Evolutionary conservation across 2,329 filamentous ascomycete genomes (phyloP).

Genomic region (Hirsutella thompsonii): DNA sequence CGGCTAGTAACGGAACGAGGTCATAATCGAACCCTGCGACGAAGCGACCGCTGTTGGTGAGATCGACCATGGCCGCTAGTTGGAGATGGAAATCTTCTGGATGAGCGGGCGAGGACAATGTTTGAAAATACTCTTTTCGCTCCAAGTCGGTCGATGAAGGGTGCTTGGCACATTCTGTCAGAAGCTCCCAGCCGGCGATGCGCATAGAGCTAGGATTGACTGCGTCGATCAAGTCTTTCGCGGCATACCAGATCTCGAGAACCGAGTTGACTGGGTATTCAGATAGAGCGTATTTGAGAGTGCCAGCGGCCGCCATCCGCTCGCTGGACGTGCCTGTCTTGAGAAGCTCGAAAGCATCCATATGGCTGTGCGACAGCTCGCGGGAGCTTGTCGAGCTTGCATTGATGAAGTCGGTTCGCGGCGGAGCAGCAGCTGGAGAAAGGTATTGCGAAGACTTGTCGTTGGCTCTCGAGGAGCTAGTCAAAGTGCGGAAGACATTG

Average conservation of each 20-base stretch:
- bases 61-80: slow-evolving; percentile 47
- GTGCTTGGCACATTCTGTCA: slow-evolving; percentile 53
- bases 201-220: slow-evolving; percentile 40
- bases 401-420: slow-evolving; percentile 32
- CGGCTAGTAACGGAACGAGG: slow-evolving; percentile 46
- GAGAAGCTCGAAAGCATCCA: slow-evolving; percentile 40
- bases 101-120: slow-evolving; percentile 41
- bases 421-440: slow-evolving; percentile 23
- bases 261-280: slow-evolving; percentile 48
- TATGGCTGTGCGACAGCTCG: slow-evolving; percentile 37
- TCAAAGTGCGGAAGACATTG: slow-evolving; percentile 50
- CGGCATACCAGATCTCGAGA: slow-evolving; percentile 52
- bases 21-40: slow-evolving; percentile 57
- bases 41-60: slow-evolving; percentile 48
- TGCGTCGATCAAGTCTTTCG: slow-evolving; percentile 50
- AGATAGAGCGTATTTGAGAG: slow-evolving; percentile 41
- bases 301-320: slow-evolving; percentile 42
- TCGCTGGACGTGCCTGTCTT: slow-evolving; percentile 38
- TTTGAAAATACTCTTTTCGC: slow-evolving; percentile 51
- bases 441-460: slow-evolving; percentile 35
- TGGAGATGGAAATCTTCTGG: slow-evolving; percentile 54
- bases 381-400: slow-evolving; percentile 23
- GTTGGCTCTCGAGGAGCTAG: slow-evolving; percentile 32
- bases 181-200: slow-evolving; percentile 49
- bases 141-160: slow-evolving; percentile 51